phyloP scores from a whole-genome alignment of 2,329 filamentous ascomycete genomes.

The Xylaria sp. region DNA sequence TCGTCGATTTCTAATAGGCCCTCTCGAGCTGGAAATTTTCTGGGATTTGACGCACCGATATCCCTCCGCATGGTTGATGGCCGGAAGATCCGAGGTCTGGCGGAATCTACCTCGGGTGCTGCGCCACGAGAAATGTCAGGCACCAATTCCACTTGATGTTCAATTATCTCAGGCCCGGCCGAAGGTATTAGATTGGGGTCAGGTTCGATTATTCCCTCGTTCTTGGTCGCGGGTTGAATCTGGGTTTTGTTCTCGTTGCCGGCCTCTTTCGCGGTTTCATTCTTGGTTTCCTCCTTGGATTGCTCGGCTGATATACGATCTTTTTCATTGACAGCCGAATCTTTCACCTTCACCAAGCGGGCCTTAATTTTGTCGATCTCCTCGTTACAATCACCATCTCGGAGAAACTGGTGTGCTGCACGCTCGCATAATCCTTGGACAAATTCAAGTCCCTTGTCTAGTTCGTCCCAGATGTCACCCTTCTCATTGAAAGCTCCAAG shows the following conservation, averaged over 20 bases:
- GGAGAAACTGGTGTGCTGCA: constrained; percentile 87
- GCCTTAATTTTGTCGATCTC: constrained; percentile 74
- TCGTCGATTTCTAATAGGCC: constrained; percentile 39
- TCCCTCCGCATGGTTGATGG: constrained; percentile 60
- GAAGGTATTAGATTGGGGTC: background rate
- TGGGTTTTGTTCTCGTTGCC: background rate
- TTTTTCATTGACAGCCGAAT: constrained; percentile 65
- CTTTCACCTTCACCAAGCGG: constrained; percentile 67
- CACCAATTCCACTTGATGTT: background rate
- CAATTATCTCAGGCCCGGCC: background rate
- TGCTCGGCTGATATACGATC: constrained; percentile 61
- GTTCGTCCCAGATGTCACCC: constrained; percentile 68
- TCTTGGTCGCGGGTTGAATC: background rate
- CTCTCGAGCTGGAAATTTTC: constrained; percentile 31
- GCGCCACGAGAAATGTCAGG: background rate
- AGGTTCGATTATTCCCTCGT: background rate
- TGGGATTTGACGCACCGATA: constrained; percentile 38
- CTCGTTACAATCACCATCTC: constrained; percentile 81
- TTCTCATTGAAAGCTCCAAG: constrained; percentile 39
- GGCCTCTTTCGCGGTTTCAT: background rate
- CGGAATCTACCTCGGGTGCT: constrained; percentile 31
- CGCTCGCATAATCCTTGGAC: constrained; percentile 84
- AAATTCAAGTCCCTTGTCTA: constrained; percentile 79
- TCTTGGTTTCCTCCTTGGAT: constrained; percentile 33
- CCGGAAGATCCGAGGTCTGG: constrained; percentile 55